These are phyloP conservation scores for Leccinum subgranulosum DNA, from an alignment of 768 basidiomycete genomes.

Conservation along the genomic window DNA sequence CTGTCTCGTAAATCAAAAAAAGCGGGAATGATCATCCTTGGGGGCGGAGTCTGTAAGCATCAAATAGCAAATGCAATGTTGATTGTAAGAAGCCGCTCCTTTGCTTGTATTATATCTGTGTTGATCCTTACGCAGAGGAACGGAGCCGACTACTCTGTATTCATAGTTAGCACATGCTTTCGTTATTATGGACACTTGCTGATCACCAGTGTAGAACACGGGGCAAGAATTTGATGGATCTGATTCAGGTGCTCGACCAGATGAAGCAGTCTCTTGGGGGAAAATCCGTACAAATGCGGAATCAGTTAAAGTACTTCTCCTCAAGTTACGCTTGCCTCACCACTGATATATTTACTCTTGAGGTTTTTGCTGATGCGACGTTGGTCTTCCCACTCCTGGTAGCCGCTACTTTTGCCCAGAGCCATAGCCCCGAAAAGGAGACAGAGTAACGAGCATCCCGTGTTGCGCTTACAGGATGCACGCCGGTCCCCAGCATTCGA, in stretches of 20 bases:
- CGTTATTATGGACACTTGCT: not conserved
- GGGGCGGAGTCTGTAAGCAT: slow-evolving; percentile 98
- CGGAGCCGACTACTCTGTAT: slow-evolving; percentile 96
- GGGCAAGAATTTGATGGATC: slow-evolving; percentile 99
- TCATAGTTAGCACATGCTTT: slow-evolving; percentile 57
- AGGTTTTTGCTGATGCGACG: slow-evolving; percentile 95
- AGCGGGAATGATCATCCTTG: slow-evolving; percentile 97
- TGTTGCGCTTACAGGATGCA: not conserved
- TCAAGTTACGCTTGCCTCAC: not conserved
- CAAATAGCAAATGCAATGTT: slow-evolving; percentile 99
- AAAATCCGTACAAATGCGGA: slow-evolving; percentile 89
- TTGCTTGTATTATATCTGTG: not conserved
- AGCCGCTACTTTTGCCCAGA: slow-evolving; percentile 85
- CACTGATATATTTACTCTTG: slow-evolving; percentile 3
- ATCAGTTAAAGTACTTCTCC: slow-evolving; percentile 64
- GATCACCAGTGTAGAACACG: slow-evolving; percentile 63
- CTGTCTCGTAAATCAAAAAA: slow-evolving; percentile 80
- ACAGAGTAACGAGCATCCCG: not conserved
- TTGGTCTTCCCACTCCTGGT: slow-evolving; percentile 94
- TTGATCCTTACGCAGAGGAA: slow-evolving; percentile 62
- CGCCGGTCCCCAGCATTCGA: not conserved
- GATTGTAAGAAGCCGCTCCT: slow-evolving; percentile 57
- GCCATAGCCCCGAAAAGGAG: slow-evolving; percentile 9
- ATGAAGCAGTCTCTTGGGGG: slow-evolving; percentile 98
- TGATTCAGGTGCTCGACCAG: slow-evolving; percentile 94